Percentiles rank a stretch among this genome's conserved stretches.
Conservation (phyloP, 1,284 basidiomycete species). For the Sparassis latifolia region DNA sequence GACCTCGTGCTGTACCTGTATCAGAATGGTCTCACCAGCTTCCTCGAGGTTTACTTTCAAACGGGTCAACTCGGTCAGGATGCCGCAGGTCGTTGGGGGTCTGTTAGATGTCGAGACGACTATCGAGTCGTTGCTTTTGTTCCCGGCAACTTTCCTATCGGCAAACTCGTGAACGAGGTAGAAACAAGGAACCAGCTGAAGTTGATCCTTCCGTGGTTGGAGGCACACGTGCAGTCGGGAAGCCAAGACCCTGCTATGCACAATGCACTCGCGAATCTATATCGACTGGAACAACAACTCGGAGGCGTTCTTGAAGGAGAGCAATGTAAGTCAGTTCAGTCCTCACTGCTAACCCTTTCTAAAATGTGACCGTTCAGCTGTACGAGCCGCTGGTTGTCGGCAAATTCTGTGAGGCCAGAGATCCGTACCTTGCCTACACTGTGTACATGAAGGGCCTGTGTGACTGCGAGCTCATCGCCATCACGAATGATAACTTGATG, state of each 20-base stretch:
- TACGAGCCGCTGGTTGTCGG: no score
- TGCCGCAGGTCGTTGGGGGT: constrained; percentile 98
- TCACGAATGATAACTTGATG: constrained; percentile 99
- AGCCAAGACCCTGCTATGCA: no score
- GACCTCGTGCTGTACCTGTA: constrained; percentile 98
- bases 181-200: constrained; percentile 88
- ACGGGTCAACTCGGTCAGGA: constrained; percentile 93
- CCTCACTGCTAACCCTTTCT: constrained; percentile 1
- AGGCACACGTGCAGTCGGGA: no score
- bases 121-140: constrained; percentile 94
- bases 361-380: constrained; percentile 50
- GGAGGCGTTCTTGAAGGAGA: constrained; percentile 96
- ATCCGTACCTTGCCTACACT: constrained; percentile 95
- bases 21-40: constrained; percentile 94
- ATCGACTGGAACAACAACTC: constrained; percentile 99
- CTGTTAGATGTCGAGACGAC: constrained; percentile 94
- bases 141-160: constrained; percentile 95
- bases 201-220: no score
- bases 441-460: constrained; percentile 99
- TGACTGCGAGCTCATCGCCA: constrained; percentile 94
- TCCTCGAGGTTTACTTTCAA: constrained; percentile 99
- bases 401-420: no score
- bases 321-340: constrained; percentile 63
- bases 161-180: constrained; percentile 96
- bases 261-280: constrained; percentile 95